Conservation (phyloP, 257 asterid genomes). For the Dorcoceras hygrometricum region DNA sequence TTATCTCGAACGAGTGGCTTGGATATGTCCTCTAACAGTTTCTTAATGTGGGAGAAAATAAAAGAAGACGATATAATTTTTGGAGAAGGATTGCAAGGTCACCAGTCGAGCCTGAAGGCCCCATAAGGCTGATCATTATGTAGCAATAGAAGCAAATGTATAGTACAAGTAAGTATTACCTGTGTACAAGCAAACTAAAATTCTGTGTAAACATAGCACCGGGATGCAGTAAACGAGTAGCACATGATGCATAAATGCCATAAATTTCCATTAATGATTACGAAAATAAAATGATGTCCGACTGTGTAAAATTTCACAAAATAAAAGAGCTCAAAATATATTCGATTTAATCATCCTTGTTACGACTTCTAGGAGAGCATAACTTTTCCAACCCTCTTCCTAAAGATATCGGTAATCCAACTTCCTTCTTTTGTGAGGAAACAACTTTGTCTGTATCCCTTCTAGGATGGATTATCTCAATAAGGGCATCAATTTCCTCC, state of each 20-base stretch:
- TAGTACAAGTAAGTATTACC: not conserved
- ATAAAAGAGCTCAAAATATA: not conserved
- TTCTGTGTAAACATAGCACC: not conserved
- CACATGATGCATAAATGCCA: not conserved
- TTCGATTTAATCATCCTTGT: conserved; percentile 25
- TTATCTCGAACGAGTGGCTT: conserved; percentile 22
- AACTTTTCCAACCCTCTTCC: conserved; percentile 35
- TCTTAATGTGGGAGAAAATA: conserved; percentile 81
- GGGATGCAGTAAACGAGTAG: not conserved
- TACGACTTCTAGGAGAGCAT: conserved; percentile 25
- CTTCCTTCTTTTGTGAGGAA: conserved; percentile 31
- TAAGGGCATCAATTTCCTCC: conserved; percentile 79
- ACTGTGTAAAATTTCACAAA: not conserved
- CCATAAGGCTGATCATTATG: not conserved
- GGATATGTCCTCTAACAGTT: conserved; percentile 48
- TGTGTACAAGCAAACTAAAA: not conserved
- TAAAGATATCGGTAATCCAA: conserved; percentile 27
- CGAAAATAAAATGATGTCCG: not conserved
- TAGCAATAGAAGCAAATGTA: not conserved
- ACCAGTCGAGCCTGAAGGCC: not conserved
- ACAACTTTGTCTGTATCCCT: conserved; percentile 34
- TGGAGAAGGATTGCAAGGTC: conserved; percentile 34
- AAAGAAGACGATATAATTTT: conserved; percentile 86
- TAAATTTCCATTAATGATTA: not conserved
- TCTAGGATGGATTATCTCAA: conserved; percentile 52